phyloP scores from a whole-genome alignment of 1,284 basidiomycete species.

The Sphagnurus paluster region DNA sequence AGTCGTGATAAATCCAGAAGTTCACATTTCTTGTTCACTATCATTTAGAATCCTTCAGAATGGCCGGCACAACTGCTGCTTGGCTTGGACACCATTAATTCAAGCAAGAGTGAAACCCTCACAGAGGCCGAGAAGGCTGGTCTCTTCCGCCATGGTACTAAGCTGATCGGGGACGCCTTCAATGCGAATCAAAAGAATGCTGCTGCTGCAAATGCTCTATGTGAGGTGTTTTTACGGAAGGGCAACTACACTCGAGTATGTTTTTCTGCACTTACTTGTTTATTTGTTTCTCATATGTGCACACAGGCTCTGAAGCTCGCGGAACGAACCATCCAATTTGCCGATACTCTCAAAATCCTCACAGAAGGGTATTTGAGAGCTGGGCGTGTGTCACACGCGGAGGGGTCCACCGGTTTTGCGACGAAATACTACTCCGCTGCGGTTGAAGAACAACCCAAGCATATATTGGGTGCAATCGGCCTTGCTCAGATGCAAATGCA shows the following conservation, averaged over 20 bases:
- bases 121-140: slow-evolving; percentile 61
- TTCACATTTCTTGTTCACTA: slow-evolving; percentile 7
- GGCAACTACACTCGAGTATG: slow-evolving; percentile 54
- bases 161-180: slow-evolving; percentile 71
- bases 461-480: slow-evolving; percentile 79
- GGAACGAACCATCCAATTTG: slow-evolving; percentile 89
- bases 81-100: slow-evolving; percentile 83
- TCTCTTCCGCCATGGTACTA: slow-evolving; percentile 61
- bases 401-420: slow-evolving; percentile 64
- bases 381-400: slow-evolving; percentile 76
- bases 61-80: slow-evolving; percentile 79
- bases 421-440: slow-evolving; percentile 77
- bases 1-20: slow-evolving; percentile 33
- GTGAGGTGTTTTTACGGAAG: slow-evolving; percentile 72
- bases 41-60: slow-evolving; percentile 66
- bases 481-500: slow-evolving; percentile 85
- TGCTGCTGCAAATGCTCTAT: slow-evolving; percentile 76
- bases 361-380: slow-evolving; percentile 80
- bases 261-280: slow-evolving; percentile 1
- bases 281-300: slow-evolving; percentile 4
- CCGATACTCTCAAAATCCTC: slow-evolving; percentile 79
- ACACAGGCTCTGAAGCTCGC: slow-evolving; percentile 83
- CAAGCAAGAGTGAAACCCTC: slow-evolving; percentile 65
- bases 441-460: slow-evolving; percentile 70
- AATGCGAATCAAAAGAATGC: slow-evolving; percentile 75